Conservation (phyloP, 495 filamentous ascomycete genomes). For the Talaromyces trachyspermus region DNA sequence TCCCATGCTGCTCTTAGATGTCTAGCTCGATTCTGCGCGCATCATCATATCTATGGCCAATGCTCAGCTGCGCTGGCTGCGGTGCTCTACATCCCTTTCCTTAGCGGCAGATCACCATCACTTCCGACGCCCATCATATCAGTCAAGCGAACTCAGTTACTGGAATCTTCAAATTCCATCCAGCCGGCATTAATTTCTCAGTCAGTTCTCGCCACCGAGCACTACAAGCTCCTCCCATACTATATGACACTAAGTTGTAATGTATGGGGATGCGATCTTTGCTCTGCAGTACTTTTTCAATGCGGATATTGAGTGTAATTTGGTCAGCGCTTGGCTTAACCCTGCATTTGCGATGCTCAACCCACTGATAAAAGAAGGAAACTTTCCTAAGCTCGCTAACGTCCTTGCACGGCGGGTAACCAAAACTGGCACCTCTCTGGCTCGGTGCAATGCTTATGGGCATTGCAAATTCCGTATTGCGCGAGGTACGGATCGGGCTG, state of each 20-base stretch:
- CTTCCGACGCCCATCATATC: constrained; percentile 14
- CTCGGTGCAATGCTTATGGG: constrained; percentile 19
- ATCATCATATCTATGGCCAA: constrained; percentile 19
- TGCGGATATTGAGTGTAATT: constrained; percentile 20
- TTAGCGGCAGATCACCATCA: constrained; percentile 9
- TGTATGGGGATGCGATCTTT: constrained; percentile 22
- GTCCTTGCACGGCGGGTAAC: constrained; percentile 14
- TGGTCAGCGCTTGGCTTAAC: constrained; percentile 27
- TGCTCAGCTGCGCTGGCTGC: constrained; percentile 20
- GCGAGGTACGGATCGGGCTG: constrained; percentile 14
- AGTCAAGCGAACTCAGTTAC: neutral
- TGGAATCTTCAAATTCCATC: neutral
- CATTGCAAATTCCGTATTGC: constrained; percentile 14
- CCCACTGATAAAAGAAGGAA: constrained; percentile 8
- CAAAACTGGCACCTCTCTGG: constrained; percentile 18
- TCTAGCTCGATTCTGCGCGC: constrained; percentile 19
- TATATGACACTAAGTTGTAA: constrained; percentile 24
- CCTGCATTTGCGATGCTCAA: constrained; percentile 20
- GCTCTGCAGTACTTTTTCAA: constrained; percentile 23
- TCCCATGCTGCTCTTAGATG: constrained; percentile 20
- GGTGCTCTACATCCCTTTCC: constrained; percentile 21
- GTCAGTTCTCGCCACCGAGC: constrained; percentile 11
- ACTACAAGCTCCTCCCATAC: constrained; percentile 11
- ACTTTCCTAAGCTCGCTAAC: constrained; percentile 2
- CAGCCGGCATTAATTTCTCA: neutral